phyloP scores from a whole-genome alignment of 805 yeast species.

The Kuraishia capsulata region DNA sequence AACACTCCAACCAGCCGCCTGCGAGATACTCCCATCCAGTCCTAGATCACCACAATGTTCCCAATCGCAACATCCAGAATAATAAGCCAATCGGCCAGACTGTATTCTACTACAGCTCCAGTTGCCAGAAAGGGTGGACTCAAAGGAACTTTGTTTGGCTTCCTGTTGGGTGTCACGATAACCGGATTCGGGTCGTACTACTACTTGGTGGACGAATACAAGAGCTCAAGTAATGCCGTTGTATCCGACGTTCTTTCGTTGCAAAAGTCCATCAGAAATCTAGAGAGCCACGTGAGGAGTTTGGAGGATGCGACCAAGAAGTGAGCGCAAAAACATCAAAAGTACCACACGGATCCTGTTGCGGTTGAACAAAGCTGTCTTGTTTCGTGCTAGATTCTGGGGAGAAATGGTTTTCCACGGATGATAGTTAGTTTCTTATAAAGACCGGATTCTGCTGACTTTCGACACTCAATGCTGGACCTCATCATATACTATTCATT shows the following conservation, averaged over 20 bases:
- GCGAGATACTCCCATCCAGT: too few species aligned
- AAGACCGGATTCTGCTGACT: too few species aligned
- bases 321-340: conserved; percentile 5
- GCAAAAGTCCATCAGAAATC: conserved; percentile 55
- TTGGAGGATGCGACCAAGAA: conserved; percentile 36
- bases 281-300: conserved; percentile 60
- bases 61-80: neutral
- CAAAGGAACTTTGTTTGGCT: conserved; percentile 55
- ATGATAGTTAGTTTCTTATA: too few species aligned
- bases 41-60: too few species aligned
- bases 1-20: too few species aligned
- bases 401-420: too few species aligned
- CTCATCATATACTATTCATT: too few species aligned
- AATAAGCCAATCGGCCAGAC: neutral
- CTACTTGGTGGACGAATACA: conserved; percentile 71
- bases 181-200: conserved; percentile 74
- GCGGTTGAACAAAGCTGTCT: too few species aligned
- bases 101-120: conserved; percentile 3
- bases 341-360: too few species aligned
- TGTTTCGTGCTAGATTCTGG: too few species aligned
- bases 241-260: conserved; percentile 67
- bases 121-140: conserved; percentile 16
- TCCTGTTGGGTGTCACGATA: conserved; percentile 63
- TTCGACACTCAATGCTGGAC: too few species aligned
- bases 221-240: conserved; percentile 60